Evolutionary conservation across 768 basidiomycete species (phyloP).

Genomic region (Rhodocollybia butyracea): DNA sequence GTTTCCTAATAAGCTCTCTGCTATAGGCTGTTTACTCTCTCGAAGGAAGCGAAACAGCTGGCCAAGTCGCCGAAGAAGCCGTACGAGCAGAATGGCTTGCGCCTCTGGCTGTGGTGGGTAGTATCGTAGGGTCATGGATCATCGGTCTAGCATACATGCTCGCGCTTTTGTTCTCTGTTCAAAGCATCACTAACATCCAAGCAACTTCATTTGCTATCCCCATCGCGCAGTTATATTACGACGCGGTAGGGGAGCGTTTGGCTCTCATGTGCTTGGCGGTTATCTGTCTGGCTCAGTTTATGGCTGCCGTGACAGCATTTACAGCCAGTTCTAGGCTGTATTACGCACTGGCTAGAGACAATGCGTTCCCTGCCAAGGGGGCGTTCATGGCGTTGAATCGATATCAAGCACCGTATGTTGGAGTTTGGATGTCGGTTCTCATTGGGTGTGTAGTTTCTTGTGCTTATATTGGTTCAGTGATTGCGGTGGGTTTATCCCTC

Average conservation of each 20-base stretch:
- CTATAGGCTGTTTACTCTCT: conserved; percentile 53
- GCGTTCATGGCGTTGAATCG: conserved; percentile 49
- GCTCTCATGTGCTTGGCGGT: conserved; percentile 50
- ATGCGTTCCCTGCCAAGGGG: conserved; percentile 45
- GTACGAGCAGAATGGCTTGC: conserved; percentile 53
- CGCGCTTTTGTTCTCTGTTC: conserved; percentile 54
- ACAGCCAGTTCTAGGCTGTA: conserved; percentile 55
- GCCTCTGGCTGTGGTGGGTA: conserved; percentile 53
- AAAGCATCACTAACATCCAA: conserved; percentile 47
- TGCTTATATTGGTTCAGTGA: conserved; percentile 53
- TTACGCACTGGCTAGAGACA: conserved; percentile 54
- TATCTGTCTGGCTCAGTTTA: conserved; percentile 46
- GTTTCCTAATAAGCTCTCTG: not conserved
- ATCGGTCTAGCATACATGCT: conserved; percentile 58
- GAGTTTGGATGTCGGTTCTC: conserved; percentile 53
- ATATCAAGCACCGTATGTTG: conserved; percentile 51
- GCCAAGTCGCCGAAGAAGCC: conserved; percentile 63
- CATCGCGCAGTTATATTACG: conserved; percentile 55
- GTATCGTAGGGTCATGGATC: conserved; percentile 54
- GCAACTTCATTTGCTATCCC: conserved; percentile 52
- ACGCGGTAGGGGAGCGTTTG: conserved; percentile 45
- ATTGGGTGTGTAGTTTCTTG: conserved; percentile 53
- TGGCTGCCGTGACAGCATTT: conserved; percentile 56
- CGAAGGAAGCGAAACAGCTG: conserved; percentile 61
- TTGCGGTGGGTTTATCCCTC: conserved; percentile 39